Evolutionary conservation across 257 asterid genomes (phyloP).

Genomic region (Thymus quinquecostatus): DNA sequence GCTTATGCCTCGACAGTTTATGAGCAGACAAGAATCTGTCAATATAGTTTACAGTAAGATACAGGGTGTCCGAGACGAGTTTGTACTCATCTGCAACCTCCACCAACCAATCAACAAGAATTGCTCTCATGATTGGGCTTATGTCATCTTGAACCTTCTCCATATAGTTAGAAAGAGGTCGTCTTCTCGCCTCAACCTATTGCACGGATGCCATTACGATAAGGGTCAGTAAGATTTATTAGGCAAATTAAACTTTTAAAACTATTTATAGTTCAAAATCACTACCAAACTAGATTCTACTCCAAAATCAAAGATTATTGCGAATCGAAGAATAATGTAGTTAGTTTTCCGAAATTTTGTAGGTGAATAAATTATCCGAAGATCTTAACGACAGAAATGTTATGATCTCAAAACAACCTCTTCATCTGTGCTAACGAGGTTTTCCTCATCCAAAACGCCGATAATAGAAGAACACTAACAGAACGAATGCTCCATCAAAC

Average conservation of each 20-base stretch:
- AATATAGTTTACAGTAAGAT: constrained; percentile 65
- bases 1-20: constrained; percentile 54
- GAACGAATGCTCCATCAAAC: too few species aligned
- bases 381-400: too few species aligned
- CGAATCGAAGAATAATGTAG: background rate
- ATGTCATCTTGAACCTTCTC: constrained; percentile 70
- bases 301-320: too few species aligned
- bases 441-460: too few species aligned
- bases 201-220: constrained; percentile 23
- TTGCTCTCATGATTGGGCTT: constrained; percentile 65
- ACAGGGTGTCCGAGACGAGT: constrained; percentile 73
- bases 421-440: too few species aligned
- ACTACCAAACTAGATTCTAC: background rate
- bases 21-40: constrained; percentile 75
- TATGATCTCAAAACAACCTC: too few species aligned
- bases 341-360: background rate
- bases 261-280: background rate
- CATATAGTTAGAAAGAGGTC: constrained; percentile 80
- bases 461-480: too few species aligned
- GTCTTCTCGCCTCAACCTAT: constrained; percentile 66
- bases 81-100: constrained; percentile 88
- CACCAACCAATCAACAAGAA: constrained; percentile 86
- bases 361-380: too few species aligned
- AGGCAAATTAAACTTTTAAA: constrained; percentile 1
- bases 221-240: background rate